Percentiles rank a stretch among this genome's conserved stretches.
Conservation (phyloP, 2,329 filamentous ascomycete species). For the Sporothrix globosa region DNA sequence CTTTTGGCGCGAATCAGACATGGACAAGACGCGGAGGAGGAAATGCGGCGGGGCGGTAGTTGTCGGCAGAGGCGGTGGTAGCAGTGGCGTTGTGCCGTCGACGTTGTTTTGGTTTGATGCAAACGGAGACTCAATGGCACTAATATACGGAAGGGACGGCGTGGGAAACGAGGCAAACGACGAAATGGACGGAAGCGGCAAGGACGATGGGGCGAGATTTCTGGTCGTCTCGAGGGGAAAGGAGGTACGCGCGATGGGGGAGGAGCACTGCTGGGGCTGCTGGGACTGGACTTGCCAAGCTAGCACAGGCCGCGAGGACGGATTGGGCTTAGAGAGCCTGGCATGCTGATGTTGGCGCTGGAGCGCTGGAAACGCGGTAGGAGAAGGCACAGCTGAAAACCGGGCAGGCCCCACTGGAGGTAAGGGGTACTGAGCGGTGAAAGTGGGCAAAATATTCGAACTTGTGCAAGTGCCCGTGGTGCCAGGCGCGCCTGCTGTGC, state of each 20-base stretch:
- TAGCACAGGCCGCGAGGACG: slow-evolving; percentile 31
- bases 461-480: neutral
- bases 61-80: neutral
- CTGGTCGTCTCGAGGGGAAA: slow-evolving; percentile 3
- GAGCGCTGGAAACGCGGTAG: neutral
- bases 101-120: neutral
- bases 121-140: neutral
- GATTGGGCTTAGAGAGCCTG: slow-evolving; percentile 33
- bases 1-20: slow-evolving; percentile 30
- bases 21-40: slow-evolving; percentile 33
- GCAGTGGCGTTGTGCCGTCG: neutral
- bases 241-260: neutral
- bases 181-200: slow-evolving; percentile 25
- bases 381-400: neutral
- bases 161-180: slow-evolving; percentile 22
- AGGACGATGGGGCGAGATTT: neutral
- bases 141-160: slow-evolving; percentile 15
- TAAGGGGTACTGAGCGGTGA: slow-evolving; percentile 26
- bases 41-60: slow-evolving; percentile 5
- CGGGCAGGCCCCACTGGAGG: slow-evolving; percentile 6
- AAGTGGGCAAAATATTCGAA: slow-evolving; percentile 21
- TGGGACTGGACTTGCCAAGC: slow-evolving; percentile 21
- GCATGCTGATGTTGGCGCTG: neutral
- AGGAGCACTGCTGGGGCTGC: neutral
- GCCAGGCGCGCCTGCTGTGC: slow-evolving; percentile 2